Percentiles rank a stretch among this genome's conserved stretches.
These are phyloP conservation scores for Globomyces sp. DNA, from an alignment of 371 early-diverging fungal species.

Conservation along the genomic window DNA sequence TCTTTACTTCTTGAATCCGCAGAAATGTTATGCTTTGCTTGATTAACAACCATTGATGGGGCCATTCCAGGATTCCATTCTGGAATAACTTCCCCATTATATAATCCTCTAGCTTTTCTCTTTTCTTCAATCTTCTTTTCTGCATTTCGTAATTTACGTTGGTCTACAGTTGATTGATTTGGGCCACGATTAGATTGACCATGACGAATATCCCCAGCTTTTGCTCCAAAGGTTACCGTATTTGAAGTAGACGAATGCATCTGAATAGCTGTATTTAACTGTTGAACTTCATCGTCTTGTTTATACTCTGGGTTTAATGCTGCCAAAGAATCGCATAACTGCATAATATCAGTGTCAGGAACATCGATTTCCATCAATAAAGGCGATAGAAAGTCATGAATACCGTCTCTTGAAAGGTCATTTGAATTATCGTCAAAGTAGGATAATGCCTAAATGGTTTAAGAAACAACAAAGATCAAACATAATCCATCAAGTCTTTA, in stretches of 20 bases:
- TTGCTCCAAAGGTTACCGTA: conserved; percentile 20
- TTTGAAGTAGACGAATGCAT: conserved; percentile 25
- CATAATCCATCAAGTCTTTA: too few relatives aligned
- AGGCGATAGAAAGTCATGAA: conserved; percentile 82
- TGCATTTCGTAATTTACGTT: conserved; percentile 88
- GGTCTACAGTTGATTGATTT: conserved; percentile 75
- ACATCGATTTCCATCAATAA: conserved; percentile 78
- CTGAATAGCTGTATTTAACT: conserved; percentile 30
- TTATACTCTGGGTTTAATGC: conserved; percentile 7
- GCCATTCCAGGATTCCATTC: conserved; percentile 50
- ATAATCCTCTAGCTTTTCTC: conserved; percentile 75
- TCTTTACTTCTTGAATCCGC: conserved; percentile 86
- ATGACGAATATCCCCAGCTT: conserved; percentile 58
- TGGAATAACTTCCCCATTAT: conserved; percentile 72
- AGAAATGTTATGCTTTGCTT: conserved; percentile 48
- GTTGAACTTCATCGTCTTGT: conserved; percentile 19
- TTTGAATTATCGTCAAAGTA: conserved; percentile 75
- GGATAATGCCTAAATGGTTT: conserved; percentile 44
- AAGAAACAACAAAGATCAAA: too few relatives aligned
- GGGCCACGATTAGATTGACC: conserved; percentile 62
- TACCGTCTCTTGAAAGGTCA: conserved; percentile 70
- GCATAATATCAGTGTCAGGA: conserved; percentile 58
- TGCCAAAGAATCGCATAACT: conserved; percentile 26
- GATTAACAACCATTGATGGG: conserved; percentile 64
- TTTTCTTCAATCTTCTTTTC: conserved; percentile 87